These are phyloP conservation scores for Fusarium anguioides DNA, from an alignment of 2,329 filamentous ascomycete species.

Conservation along the genomic window DNA sequence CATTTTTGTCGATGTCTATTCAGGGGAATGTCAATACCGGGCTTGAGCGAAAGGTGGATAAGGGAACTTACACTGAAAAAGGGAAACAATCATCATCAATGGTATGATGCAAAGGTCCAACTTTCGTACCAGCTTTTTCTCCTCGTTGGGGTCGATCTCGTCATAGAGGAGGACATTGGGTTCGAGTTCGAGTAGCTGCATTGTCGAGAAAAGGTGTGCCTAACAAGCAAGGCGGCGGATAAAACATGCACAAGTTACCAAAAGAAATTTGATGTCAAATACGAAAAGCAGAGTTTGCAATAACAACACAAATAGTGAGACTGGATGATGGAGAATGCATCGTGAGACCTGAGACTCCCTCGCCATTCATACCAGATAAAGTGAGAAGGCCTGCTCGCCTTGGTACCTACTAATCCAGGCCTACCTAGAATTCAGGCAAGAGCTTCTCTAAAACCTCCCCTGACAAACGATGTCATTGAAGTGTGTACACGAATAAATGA, in stretches of 20 bases:
- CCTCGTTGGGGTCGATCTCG: conserved; percentile 31
- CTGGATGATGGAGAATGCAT: not conserved
- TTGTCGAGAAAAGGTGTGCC: too few relatives aligned
- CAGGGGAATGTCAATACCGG: not conserved
- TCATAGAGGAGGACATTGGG: too few relatives aligned
- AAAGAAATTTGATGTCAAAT: not conserved
- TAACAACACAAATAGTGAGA: not conserved
- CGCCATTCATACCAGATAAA: too few relatives aligned
- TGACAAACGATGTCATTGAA: not conserved
- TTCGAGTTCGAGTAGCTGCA: too few relatives aligned
- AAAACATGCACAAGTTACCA: not conserved
- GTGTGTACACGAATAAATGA: too few relatives aligned
- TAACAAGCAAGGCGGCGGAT: too few relatives aligned
- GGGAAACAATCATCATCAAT: conserved; percentile 34
- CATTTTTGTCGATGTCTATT: conserved; percentile 34
- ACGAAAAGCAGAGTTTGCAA: not conserved
- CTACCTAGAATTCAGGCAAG: not conserved
- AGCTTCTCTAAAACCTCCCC: not conserved
- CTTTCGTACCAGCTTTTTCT: conserved; percentile 28
- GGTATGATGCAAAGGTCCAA: conserved; percentile 32
- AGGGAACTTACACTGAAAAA: conserved; percentile 33
- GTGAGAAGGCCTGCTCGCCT: not conserved
- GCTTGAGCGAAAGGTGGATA: not conserved
- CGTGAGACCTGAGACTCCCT: not conserved
- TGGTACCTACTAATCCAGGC: not conserved